Evolutionary conservation across 2,329 filamentous ascomycete species (phyloP), one percentile per base, ranked within the genome.

Genomic region (Aspergillus sp.): DNA sequence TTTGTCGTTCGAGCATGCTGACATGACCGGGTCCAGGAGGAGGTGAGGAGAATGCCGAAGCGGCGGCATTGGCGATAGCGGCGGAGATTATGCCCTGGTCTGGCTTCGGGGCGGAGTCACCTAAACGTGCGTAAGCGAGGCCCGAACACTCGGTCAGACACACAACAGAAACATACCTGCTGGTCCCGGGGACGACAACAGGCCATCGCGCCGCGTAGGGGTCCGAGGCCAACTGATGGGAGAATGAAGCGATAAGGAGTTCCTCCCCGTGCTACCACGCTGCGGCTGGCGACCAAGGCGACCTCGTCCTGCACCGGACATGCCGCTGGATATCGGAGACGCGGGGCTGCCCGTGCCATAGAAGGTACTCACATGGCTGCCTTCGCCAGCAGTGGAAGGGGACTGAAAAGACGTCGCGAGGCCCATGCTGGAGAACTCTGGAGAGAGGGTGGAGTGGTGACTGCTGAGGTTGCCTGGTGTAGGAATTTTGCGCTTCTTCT

Each of bases 401-500:
- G 81, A 78, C 59, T 81, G 78, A 54, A 75, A 75, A 7, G 81
- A 75, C 53, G 69, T 77, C 38, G 81, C 80, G 51, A 89, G 81
- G 48, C 85, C 86, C 82, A 89, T 84, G 68, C 81, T 85, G 43
- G 87, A 84, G 75, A 90, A 81, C 66, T 90, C 88, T 28, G 85
- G 82, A 15, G 86, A 87, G 55, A 90, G 76, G 59, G 81, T 79
- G 65, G 82, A 81, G 64, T 87, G 82, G 70, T 87, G 85, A 63
- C 82, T 78, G 57, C 80, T 85, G 13, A 87, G 82, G 69, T 91
- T 90, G 17, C 91, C 90, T 9, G 91, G 92, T 0, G 92, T 92
- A 0, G 95, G 95, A 39, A 99, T 98, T 79, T 99, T 99, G 67
- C 95, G 87, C 78, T 99, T 98, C 82, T 98, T 99, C 79, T 99